Percentiles rank a stretch among this genome's conserved stretches.
Evolutionary conservation across 805 yeast genomes (phyloP).

Genomic region (Spathaspora arborariae): DNA sequence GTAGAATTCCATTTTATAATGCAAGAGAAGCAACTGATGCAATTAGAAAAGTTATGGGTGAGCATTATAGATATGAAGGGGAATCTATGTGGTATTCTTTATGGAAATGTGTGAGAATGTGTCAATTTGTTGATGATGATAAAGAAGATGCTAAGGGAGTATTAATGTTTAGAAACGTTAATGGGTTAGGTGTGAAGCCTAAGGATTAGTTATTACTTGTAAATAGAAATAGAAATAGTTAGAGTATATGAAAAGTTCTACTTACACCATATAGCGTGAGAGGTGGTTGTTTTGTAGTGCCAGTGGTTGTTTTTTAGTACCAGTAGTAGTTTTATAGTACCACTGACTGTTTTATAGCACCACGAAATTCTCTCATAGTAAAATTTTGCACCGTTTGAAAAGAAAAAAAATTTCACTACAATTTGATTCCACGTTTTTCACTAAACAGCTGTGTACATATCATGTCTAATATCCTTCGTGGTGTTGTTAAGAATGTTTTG

Average conservation of each 20-base stretch:
- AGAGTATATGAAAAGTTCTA: background rate
- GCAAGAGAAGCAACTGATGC: slow-evolving; percentile 53
- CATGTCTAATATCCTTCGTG: slow-evolving; percentile 11
- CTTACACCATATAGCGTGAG: no score
- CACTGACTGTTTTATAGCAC: no score
- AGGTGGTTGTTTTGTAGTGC: no score
- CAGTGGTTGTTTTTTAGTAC: no score
- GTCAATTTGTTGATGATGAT: slow-evolving; percentile 69
- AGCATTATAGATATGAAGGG: slow-evolving; percentile 45
- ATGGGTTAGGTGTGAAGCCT: slow-evolving; percentile 45
- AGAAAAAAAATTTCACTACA: background rate
- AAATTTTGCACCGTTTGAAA: no score
- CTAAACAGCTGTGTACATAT: background rate
- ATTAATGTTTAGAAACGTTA: slow-evolving; percentile 61
- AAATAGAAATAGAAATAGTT: background rate
- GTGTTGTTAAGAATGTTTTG: slow-evolving; percentile 4
- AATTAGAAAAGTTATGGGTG: slow-evolving; percentile 50
- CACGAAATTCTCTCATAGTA: no score
- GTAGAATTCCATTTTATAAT: slow-evolving; percentile 54
- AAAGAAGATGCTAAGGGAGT: slow-evolving; percentile 49
- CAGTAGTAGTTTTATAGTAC: no score
- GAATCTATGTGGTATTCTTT: slow-evolving; percentile 56
- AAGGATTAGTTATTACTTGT: slow-evolving; percentile 14
- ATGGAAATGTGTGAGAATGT: slow-evolving; percentile 57
- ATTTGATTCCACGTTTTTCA: background rate